Percentiles rank a stretch among this genome's conserved stretches.
phyloP scores from a whole-genome alignment of 2,329 filamentous ascomycete species.

The Monosporascus sp. region DNA sequence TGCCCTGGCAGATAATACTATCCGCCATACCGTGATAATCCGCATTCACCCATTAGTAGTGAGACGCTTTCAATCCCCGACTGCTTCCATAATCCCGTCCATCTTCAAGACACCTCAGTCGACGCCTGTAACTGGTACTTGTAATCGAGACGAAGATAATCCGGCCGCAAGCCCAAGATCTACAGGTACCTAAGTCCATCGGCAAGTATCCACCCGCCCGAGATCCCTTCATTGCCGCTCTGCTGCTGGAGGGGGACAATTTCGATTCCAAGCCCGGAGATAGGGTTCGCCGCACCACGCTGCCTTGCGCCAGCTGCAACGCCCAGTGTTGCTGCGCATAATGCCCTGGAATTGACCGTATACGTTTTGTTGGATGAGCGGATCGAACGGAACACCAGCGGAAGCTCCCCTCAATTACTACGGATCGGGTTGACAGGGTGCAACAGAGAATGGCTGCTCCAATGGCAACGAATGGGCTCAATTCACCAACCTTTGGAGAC shows the following conservation, averaged over 20 bases:
- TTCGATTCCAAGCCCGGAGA: constrained; percentile 22
- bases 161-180: constrained; percentile 7
- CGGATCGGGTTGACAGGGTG: constrained; percentile 17
- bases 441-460: constrained; percentile 20
- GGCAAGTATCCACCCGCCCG: constrained; percentile 30
- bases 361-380: constrained; percentile 27
- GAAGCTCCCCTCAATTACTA: constrained; percentile 17
- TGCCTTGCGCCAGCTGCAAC: constrained; percentile 11
- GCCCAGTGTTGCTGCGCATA: constrained; percentile 16
- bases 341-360: constrained; percentile 23
- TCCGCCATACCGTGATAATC: background rate
- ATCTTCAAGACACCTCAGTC: constrained; percentile 24
- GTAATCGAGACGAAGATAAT: constrained; percentile 9
- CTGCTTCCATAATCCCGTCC: constrained; percentile 25
- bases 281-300: constrained; percentile 9
- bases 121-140: constrained; percentile 9
- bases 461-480: constrained; percentile 18
- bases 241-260: constrained; percentile 32
- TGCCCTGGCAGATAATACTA: background rate
- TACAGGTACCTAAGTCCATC: constrained; percentile 24
- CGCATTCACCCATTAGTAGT: constrained; percentile 5
- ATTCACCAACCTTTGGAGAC: constrained; percentile 11
- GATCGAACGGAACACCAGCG: constrained; percentile 25
- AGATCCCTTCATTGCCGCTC: constrained; percentile 29
- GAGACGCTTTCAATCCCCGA: constrained; percentile 12